Base-by-base conservation (phyloP, 108 stramenopile species). In the Parietichytrium sp. region DNA sequence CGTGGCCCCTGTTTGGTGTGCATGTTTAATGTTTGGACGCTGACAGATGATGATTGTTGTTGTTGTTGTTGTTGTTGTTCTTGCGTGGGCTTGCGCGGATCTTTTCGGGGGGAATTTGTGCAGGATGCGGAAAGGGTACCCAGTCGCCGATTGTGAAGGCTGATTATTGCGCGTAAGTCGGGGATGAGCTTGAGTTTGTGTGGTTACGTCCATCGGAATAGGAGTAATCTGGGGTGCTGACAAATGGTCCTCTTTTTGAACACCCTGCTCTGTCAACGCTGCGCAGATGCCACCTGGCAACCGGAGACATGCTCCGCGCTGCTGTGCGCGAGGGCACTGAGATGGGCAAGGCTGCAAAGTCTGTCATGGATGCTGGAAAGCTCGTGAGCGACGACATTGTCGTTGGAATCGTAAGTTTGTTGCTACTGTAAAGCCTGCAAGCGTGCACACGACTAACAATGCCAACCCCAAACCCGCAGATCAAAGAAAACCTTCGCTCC, bases 311-410 rank as follows among this genome's bases (percentile, higher is more conserved):
- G 91, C 88, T 95, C 8, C 92, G 94, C 54, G 81, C 81, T 4
- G 84, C 84, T 20, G 84, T 81, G 16, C 29, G 31, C 0, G 80
- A 26, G 7, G 80, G 61, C 20, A 81, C 80, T 4, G 52, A 52
- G 38, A 20, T 81, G n/a, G 94, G 94, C 20, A 84, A 84, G 52
- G 7, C 81, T 54, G 94, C 93, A 8, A 94, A 94, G 82, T 91
- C 91, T 47, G 93, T 84, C 80, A 95, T 97, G 94, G 94, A 97
- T 49, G 79, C 84, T 77, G 98, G 98, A 8, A 89, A 94, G 72
- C 90, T 98, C 29, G 98, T 98, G 31, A 95, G 96, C 0, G 98
- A 98, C 80, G 94, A 95, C 30, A 91, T 97, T 48, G 96, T 98
- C 53, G 97, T 96, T 79, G 93, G 92, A 4, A 38, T 38, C 36